Percentiles rank a stretch among this genome's conserved stretches.
Evolutionary conservation across 305 asterid genomes (phyloP).

Genomic region (Striga hermonthica): DNA sequence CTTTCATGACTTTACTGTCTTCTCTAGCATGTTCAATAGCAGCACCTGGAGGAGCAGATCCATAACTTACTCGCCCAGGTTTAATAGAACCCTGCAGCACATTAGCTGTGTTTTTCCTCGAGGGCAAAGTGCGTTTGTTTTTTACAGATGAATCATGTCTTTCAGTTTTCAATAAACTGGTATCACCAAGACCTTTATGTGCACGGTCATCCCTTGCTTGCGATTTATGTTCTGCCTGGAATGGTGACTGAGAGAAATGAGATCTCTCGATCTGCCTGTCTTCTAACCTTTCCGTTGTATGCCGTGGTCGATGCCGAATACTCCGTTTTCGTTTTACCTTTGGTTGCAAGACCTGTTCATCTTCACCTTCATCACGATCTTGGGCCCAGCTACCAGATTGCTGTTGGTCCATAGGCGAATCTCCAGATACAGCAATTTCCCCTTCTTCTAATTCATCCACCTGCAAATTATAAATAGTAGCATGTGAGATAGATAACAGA

Average conservation of each 20-base stretch:
- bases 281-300: slow-evolving; percentile 52
- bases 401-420: slow-evolving; percentile 82
- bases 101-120: slow-evolving; percentile 51
- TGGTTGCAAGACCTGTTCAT: slow-evolving; percentile 95
- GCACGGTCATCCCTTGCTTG: slow-evolving; percentile 55
- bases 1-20: slow-evolving; percentile 52
- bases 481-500: slow-evolving; percentile 18
- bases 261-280: slow-evolving; percentile 61
- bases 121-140: slow-evolving; percentile 51
- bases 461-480: slow-evolving; percentile 39
- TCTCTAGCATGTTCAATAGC: slow-evolving; percentile 55
- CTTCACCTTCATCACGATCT: slow-evolving; percentile 97
- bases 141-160: slow-evolving; percentile 53
- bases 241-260: slow-evolving; percentile 60
- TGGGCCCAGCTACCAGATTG: slow-evolving; percentile 98
- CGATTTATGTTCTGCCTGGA: slow-evolving; percentile 56
- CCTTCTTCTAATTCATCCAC: slow-evolving; percentile 91
- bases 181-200: slow-evolving; percentile 52
- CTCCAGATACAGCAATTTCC: slow-evolving; percentile 89
- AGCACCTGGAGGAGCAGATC: slow-evolving; percentile 50
- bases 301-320: slow-evolving; percentile 82
- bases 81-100: slow-evolving; percentile 47
- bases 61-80: slow-evolving; percentile 50
- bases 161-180: slow-evolving; percentile 46
- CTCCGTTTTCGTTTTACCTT: slow-evolving; percentile 91